Base-by-base conservation (phyloP, 768 basidiomycete genomes). In the Dentipellis sp. region DNA sequence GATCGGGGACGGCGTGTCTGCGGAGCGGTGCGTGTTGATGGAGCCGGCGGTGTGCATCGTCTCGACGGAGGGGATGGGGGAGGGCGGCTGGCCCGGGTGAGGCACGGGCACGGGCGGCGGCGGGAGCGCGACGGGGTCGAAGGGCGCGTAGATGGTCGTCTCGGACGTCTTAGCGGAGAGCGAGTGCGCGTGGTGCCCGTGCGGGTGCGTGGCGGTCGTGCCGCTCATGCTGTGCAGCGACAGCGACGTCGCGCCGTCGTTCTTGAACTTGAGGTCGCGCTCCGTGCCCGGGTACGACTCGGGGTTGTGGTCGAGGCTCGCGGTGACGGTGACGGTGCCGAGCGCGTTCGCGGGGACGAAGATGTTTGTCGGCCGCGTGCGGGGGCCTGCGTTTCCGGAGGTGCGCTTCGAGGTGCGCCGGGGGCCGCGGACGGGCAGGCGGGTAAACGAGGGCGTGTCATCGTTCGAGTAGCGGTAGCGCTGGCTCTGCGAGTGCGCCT, bases 1-100 rank as follows among this genome's bases (percentile, higher is more conserved):
- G 38, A 61, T 61, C 14, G 60, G 60, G 9, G 60, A 61, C 5
- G 60, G 58, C 1, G 55, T 56, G 17, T 53, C 37, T 14, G 47
- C 29, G 49, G 57, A 16, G 36, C 40, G 40, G 49, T 21, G 36
- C 47, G 47, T 12, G 21, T 12, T 2, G 47, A 29, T 10, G 19
- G 47, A 12, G 47, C 47, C 12, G 47, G 47, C 22, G 47, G 22
- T 12, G 39, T n/a, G 10, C 39, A 40, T 42, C 14, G 40, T 14
- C 9, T 19, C 19, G 14, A 42, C 14, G 19, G 40, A 14, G 14
- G 40, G 19, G 40, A 42, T 42, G 14, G 40, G 40, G 3, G 40
- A 19, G 19, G 40, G 40, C 40, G 40, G 40, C 14, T n/a, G n/a
- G 40, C 9, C 14, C 9, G 40, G 40, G 29, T 29, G 29, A 3